A percentile compares a stretch with the other conserved stretches of the same genome.
phyloP scores from a whole-genome alignment of 176 grass and related monocot species.

The Oryza coarctata region DNA sequence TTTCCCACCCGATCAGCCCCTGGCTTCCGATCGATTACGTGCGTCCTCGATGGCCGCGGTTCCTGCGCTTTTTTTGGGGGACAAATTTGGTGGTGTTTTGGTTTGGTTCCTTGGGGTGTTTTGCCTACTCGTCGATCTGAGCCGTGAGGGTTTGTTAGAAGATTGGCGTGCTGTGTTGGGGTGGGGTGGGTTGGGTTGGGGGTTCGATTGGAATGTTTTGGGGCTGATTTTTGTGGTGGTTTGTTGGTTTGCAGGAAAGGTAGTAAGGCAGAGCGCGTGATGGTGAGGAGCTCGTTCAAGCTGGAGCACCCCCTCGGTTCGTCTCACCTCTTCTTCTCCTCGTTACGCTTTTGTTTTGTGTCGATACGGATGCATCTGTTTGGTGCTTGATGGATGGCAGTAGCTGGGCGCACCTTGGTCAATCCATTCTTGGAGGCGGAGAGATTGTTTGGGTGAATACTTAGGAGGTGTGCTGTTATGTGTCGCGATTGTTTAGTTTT shows the following conservation, averaged over 20 bases:
- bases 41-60: neutral
- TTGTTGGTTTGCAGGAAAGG: conserved; percentile 2
- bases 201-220: neutral
- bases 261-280: conserved; percentile 3
- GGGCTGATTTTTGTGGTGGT: neutral
- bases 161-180: neutral
- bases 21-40: neutral
- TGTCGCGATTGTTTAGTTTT: neutral
- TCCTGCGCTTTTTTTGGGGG: neutral
- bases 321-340: neutral
- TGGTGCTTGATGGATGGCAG: neutral
- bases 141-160: neutral
- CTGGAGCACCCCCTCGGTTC: conserved; percentile 79
- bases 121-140: neutral
- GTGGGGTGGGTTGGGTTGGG: no score
- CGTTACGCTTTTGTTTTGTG: neutral
- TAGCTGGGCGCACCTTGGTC: neutral
- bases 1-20: neutral
- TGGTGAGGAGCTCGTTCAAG: conserved; percentile 80
- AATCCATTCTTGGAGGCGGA: neutral
- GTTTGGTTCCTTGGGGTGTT: neutral
- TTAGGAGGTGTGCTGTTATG: neutral
- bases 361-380: neutral
- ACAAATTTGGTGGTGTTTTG: neutral
- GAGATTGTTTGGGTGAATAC: neutral